A percentile compares a stretch with the other conserved stretches of the same genome.
These are phyloP conservation scores for Umbelopsis sp. DNA, from an alignment of 192 early-diverging fungal genomes.

Conservation along the genomic window DNA sequence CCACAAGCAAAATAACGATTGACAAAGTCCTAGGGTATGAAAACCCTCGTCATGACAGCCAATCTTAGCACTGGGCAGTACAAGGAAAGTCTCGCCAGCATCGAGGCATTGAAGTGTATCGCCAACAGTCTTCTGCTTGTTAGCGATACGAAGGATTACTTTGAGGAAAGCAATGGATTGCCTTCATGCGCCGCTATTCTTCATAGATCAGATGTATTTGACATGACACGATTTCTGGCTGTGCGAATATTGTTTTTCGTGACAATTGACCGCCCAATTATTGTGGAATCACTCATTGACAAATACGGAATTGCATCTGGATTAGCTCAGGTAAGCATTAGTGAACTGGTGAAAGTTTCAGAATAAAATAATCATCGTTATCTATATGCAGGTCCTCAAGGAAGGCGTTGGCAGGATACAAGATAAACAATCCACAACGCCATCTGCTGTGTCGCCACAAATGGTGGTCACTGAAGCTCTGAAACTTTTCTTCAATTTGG, in stretches of 20 bases:
- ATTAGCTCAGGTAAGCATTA: conserved; percentile 34
- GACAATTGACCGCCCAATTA: conserved; percentile 47
- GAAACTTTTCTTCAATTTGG: conserved; percentile 57
- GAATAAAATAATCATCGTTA: too few species aligned
- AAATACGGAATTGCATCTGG: conserved; percentile 37
- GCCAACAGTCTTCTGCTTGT: conserved; percentile 65
- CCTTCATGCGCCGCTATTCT: conserved; percentile 36
- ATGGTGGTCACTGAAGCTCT: conserved; percentile 54
- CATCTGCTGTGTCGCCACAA: conserved; percentile 15
- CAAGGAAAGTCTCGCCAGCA: conserved; percentile 37
- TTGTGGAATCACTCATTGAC: conserved; percentile 47
- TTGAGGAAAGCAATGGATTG: conserved; percentile 50
- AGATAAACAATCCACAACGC: neutral
- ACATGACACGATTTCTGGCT: conserved; percentile 61
- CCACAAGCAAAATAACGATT: neutral
- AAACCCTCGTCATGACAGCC: conserved; percentile 37
- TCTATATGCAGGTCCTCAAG: neutral
- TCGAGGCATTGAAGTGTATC: conserved; percentile 69
- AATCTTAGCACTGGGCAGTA: conserved; percentile 24
- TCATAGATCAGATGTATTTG: conserved; percentile 36
- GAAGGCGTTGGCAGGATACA: conserved; percentile 5
- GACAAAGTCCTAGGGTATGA: conserved; percentile 34
- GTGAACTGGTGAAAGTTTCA: too few species aligned
- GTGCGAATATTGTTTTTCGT: conserved; percentile 70
- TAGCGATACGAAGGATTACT: conserved; percentile 41